phyloP scores from a whole-genome alignment of 2,329 filamentous ascomycete genomes.

The Xylariales sp. region DNA sequence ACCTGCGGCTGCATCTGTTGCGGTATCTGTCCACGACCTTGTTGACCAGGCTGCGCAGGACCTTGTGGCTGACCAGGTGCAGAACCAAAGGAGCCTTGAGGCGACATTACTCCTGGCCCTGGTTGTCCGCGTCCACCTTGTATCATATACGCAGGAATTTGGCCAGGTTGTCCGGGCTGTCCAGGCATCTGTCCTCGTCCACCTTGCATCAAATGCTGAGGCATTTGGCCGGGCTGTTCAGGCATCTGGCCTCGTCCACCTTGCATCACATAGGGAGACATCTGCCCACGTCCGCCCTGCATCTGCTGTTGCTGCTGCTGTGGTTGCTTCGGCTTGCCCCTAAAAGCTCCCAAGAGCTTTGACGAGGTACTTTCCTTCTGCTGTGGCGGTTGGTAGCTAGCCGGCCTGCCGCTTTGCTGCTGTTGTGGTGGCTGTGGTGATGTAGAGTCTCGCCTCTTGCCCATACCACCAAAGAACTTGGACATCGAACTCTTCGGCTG shows the following conservation, averaged over 20 bases:
- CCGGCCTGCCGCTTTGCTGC: no score
- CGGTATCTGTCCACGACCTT: conserved; percentile 14
- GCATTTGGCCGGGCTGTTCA: conserved; percentile 1
- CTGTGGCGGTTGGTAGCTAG: conserved; percentile 13
- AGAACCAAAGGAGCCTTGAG: conserved; percentile 12
- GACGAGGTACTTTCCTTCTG: conserved; percentile 22
- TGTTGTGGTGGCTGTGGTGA: conserved; percentile 3
- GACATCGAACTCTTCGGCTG: conserved; percentile 13
- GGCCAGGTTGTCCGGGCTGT: conserved; percentile 10
- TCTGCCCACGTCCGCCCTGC: conserved; percentile 11
- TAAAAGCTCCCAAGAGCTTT: conserved; percentile 25
- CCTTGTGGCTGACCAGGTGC: conserved; percentile 10
- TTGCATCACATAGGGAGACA: conserved; percentile 10
- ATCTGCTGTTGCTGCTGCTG: conserved; percentile 11
- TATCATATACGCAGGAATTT: conserved; percentile 3
- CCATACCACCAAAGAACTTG: conserved; percentile 19
- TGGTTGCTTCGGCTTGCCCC: conserved; percentile 20
- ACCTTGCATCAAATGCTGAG: background rate
- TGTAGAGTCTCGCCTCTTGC: conserved; percentile 5
- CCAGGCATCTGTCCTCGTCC: background rate
- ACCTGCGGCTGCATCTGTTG: conserved; percentile 16
- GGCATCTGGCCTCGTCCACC: conserved; percentile 1
- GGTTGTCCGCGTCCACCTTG: conserved; percentile 4
- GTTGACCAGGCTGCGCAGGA: conserved; percentile 9
- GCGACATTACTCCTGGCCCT: background rate